Percentiles rank a stretch among this genome's conserved stretches.
Evolutionary conservation across 768 basidiomycete genomes (phyloP).

Genomic region (Boletus subparvulus): DNA sequence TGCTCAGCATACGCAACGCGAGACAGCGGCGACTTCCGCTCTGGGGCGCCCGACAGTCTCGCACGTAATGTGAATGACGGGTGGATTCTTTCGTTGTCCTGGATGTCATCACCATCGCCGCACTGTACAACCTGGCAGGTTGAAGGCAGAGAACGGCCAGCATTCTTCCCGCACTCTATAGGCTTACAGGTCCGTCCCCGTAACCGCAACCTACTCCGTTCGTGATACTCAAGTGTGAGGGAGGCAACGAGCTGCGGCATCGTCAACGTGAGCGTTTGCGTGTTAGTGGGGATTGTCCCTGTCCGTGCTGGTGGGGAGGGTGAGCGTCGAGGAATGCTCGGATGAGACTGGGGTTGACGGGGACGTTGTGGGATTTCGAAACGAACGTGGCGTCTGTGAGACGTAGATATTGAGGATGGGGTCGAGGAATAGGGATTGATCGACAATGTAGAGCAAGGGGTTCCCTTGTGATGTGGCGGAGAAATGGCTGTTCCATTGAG

Average conservation of each 20-base stretch:
- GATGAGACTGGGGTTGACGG: slow-evolving; percentile 1
- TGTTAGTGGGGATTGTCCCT: slow-evolving; percentile 4
- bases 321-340: slow-evolving; percentile 21
- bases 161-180: slow-evolving; percentile 6
- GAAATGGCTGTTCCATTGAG: not conserved
- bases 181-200: slow-evolving; percentile 18
- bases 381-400: slow-evolving; percentile 25
- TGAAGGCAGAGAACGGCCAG: slow-evolving; percentile 8
- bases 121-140: slow-evolving; percentile 4
- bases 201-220: slow-evolving; percentile 17
- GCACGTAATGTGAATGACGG: not conserved
- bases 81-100: slow-evolving; percentile 3
- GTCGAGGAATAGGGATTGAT: slow-evolving; percentile 3
- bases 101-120: not conserved
- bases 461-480: not conserved
- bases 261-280: slow-evolving; percentile 22
- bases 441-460: not conserved
- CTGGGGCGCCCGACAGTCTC: slow-evolving; percentile 15
- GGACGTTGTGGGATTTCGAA: slow-evolving; percentile 15
- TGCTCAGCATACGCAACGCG: slow-evolving; percentile 17
- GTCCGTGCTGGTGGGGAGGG: slow-evolving; percentile 23
- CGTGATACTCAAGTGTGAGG: slow-evolving; percentile 27
- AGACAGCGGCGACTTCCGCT: slow-evolving; percentile 29
- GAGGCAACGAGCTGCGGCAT: slow-evolving; percentile 35
- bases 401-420: not conserved